A percentile compares a stretch with the other conserved stretches of the same genome.
Evolutionary conservation across 2,329 filamentous ascomycete genomes (phyloP).

Genomic region (Claviceps capensis): DNA sequence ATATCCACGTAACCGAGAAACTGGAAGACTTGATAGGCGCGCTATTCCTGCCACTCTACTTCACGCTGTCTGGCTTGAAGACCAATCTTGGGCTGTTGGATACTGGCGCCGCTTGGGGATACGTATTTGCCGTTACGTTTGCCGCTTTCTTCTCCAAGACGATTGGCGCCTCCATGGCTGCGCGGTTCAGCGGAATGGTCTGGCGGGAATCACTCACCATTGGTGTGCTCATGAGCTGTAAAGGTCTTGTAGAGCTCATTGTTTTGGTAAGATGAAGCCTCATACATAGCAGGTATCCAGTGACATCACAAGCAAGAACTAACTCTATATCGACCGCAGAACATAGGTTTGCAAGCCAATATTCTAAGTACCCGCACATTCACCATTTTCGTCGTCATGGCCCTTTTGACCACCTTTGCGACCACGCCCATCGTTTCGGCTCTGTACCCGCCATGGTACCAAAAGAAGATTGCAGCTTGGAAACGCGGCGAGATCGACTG

Average conservation of each 20-base stretch:
- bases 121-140: slow-evolving; percentile 69
- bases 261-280: slow-evolving; percentile 51
- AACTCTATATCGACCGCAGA: slow-evolving; percentile 21
- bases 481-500: slow-evolving; percentile 83
- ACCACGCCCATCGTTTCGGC: slow-evolving; percentile 64
- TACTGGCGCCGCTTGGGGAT: slow-evolving; percentile 73
- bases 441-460: slow-evolving; percentile 57
- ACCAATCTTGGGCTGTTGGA: slow-evolving; percentile 79
- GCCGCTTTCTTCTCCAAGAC: slow-evolving; percentile 82
- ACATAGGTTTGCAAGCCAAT: slow-evolving; percentile 66
- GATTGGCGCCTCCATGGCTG: slow-evolving; percentile 66
- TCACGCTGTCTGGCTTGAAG: slow-evolving; percentile 78
- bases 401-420: slow-evolving; percentile 68
- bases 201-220: slow-evolving; percentile 88
- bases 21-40: slow-evolving; percentile 81
- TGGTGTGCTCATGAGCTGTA: slow-evolving; percentile 89
- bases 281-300: not conserved
- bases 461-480: slow-evolving; percentile 38
- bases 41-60: slow-evolving; percentile 81
- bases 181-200: slow-evolving; percentile 59
- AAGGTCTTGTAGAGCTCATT: slow-evolving; percentile 87
- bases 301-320: not conserved
- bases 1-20: slow-evolving; percentile 85
- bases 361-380: slow-evolving; percentile 74
- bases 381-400: slow-evolving; percentile 93